A percentile compares a stretch with the other conserved stretches of the same genome.
phyloP scores from a whole-genome alignment of 768 basidiomycete species.

The Porpolomopsis calyptriformis region DNA sequence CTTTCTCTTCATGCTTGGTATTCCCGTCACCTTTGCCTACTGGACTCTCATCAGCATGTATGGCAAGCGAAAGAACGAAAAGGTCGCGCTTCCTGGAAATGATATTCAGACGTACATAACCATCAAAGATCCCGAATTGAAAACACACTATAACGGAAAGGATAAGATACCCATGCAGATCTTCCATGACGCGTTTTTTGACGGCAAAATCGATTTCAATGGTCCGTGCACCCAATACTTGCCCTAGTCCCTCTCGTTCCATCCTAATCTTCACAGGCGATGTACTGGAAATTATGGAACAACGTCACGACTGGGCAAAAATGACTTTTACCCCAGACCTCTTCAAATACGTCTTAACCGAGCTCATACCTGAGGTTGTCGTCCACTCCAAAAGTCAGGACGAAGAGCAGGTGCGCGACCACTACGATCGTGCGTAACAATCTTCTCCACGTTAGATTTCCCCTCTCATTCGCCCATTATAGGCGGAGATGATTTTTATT shows the following conservation, averaged over 20 bases:
- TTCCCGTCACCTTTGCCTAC: slow-evolving; percentile 75
- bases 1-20: slow-evolving; percentile 59
- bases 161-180: slow-evolving; percentile 96
- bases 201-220: slow-evolving; percentile 92
- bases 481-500: slow-evolving; percentile 95
- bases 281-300: slow-evolving; percentile 86
- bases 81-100: slow-evolving; percentile 75
- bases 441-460: slow-evolving; percentile 5
- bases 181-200: slow-evolving; percentile 97
- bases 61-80: slow-evolving; percentile 73
- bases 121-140: slow-evolving; percentile 77
- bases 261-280: slow-evolving; percentile 48
- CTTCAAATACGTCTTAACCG: slow-evolving; percentile 86
- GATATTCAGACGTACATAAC: slow-evolving; percentile 85
- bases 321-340: slow-evolving; percentile 85
- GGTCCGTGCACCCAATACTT: slow-evolving; percentile 46
- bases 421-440: slow-evolving; percentile 73
- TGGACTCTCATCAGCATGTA: slow-evolving; percentile 83
- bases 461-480: background rate
- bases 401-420: slow-evolving; percentile 88
- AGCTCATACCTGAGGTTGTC: slow-evolving; percentile 88
- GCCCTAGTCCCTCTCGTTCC: slow-evolving; percentile 7
- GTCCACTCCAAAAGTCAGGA: slow-evolving; percentile 87
- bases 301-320: slow-evolving; percentile 90
- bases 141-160: slow-evolving; percentile 67